Conservation (phyloP, 345 rosid species). For the Psidium friedrichsthalianum region DNA sequence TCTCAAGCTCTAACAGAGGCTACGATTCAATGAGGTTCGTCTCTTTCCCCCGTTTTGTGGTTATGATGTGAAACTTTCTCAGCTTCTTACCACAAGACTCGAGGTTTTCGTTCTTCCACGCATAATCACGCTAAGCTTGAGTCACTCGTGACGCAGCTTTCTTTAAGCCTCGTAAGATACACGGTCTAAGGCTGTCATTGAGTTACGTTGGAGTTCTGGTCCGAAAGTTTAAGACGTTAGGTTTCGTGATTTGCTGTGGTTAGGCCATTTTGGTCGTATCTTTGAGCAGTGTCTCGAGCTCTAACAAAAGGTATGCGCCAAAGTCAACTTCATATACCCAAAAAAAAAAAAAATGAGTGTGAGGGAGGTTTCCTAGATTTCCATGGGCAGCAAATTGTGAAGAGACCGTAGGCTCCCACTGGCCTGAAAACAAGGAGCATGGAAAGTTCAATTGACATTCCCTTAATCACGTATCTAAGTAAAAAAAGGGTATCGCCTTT, state of each 20-base stretch:
- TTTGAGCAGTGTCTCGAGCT: neutral
- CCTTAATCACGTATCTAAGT: neutral
- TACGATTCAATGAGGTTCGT: neutral
- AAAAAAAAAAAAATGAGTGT: neutral
- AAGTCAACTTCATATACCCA: neutral
- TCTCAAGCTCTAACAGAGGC: neutral
- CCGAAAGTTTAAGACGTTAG: neutral
- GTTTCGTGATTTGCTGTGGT: neutral
- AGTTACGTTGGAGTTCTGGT: neutral
- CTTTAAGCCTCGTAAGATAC: neutral
- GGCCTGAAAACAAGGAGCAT: neutral
- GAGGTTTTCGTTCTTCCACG: neutral
- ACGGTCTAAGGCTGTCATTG: neutral
- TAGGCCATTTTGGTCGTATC: neutral
- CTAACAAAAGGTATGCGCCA: neutral
- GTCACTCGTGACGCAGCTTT: neutral
- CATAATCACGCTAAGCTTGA: neutral
- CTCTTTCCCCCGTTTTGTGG: neutral
- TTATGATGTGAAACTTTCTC: neutral
- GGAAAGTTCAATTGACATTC: neutral
- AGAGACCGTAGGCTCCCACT: neutral
- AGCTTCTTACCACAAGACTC: neutral
- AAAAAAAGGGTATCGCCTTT: neutral
- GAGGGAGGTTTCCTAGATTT: neutral
- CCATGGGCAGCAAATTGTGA: neutral